Conservation (phyloP, 441 rosid genomes). For the Aquilaria agallochum region DNA sequence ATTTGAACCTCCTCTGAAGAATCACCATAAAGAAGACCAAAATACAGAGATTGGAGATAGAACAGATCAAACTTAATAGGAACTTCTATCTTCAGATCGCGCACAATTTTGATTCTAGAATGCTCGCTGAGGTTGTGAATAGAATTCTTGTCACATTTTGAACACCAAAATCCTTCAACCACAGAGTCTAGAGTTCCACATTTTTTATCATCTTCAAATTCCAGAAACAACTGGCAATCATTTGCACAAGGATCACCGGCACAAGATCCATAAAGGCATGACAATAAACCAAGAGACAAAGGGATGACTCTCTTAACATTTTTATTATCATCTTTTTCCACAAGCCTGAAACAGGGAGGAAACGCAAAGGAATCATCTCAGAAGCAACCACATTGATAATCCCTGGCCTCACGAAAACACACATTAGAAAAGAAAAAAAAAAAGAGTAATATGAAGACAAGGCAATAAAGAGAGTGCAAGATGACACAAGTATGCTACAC, state of each 20-base stretch:
- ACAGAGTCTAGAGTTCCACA: constrained; percentile 44
- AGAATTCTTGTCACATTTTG: constrained; percentile 65
- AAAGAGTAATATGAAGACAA: too few relatives aligned
- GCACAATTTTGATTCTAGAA: constrained; percentile 32
- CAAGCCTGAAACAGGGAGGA: constrained; percentile 42
- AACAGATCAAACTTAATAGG: constrained; percentile 37
- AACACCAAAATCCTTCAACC: constrained; percentile 82
- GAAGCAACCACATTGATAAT: constrained; percentile 9
- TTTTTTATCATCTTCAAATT: constrained; percentile 33
- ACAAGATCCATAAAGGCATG: constrained; percentile 73
- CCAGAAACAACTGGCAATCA: constrained; percentile 59
- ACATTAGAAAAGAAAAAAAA: too few relatives aligned
- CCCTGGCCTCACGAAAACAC: too few relatives aligned
- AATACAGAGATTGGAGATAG: constrained; percentile 53
- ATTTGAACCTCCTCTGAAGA: constrained; percentile 86
- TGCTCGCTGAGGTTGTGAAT: constrained; percentile 26
- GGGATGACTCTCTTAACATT: constrained; percentile 73
- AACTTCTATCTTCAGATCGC: constrained; percentile 29
- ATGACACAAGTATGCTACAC: too few relatives aligned
- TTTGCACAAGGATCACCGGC: constrained; percentile 28
- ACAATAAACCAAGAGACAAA: constrained; percentile 68
- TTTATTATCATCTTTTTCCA: constrained; percentile 55
- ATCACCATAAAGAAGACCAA: constrained; percentile 71
- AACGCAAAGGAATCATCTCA: constrained; percentile 13
- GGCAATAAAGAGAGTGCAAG: too few relatives aligned